phyloP scores from a whole-genome alignment of 2,329 filamentous ascomycete genomes.

The Elsinoe batatas region DNA sequence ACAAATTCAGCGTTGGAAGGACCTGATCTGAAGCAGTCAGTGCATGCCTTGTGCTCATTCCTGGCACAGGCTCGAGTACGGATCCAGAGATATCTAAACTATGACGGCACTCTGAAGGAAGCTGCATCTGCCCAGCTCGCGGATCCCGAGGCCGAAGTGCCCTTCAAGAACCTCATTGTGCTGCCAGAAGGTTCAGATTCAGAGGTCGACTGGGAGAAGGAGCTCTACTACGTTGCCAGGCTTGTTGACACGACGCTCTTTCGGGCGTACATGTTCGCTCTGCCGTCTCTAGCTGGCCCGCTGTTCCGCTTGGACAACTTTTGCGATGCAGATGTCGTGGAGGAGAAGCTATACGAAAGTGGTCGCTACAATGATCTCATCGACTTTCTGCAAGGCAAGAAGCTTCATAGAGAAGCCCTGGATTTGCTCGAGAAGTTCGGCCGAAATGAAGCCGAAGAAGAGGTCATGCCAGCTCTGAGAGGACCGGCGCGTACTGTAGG shows the following conservation, averaged over 20 bases:
- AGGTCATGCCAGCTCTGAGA: slow-evolving; percentile 49
- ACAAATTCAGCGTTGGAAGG: slow-evolving; percentile 46
- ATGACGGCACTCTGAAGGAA: slow-evolving; percentile 49
- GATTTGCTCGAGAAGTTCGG: slow-evolving; percentile 77
- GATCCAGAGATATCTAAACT: slow-evolving; percentile 51
- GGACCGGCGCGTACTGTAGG: slow-evolving; percentile 76
- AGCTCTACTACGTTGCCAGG: slow-evolving; percentile 65
- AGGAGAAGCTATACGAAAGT: slow-evolving; percentile 80
- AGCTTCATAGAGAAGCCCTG: slow-evolving; percentile 76
- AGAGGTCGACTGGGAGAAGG: slow-evolving; percentile 54
- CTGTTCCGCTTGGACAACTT: slow-evolving; percentile 95
- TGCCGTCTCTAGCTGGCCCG: slow-evolving; percentile 72
- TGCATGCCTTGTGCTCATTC: slow-evolving; percentile 75
- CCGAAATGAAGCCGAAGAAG: slow-evolving; percentile 38
- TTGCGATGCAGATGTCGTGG: slow-evolving; percentile 90
- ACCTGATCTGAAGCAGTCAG: slow-evolving; percentile 73
- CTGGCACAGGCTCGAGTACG: slow-evolving; percentile 70
- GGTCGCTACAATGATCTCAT: slow-evolving; percentile 87
- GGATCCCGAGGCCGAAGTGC: slow-evolving; percentile 30
- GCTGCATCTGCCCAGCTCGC: slow-evolving; percentile 34
- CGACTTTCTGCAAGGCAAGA: slow-evolving; percentile 96
- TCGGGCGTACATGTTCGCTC: slow-evolving; percentile 87
- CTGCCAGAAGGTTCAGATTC: slow-evolving; percentile 22
- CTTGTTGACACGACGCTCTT: slow-evolving; percentile 92
- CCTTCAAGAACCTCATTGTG: slow-evolving; percentile 35